Base-by-base conservation (phyloP, 2,329 filamentous ascomycete species). In the Sarocladiaceae sp. region DNA sequence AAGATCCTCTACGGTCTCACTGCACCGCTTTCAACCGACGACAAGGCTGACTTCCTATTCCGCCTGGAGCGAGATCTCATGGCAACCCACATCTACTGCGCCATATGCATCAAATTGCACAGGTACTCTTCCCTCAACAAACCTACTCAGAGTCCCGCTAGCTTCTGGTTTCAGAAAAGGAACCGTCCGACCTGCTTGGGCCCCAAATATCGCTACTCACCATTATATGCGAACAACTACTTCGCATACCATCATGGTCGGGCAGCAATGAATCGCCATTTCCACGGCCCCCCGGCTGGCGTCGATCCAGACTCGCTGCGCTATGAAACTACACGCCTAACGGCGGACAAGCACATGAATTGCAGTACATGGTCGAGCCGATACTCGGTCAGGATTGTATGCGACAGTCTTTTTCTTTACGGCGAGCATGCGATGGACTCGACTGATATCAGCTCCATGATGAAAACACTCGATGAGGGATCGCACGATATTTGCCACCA, bases 341-440 rank as follows among this genome's bases (percentile, higher is more conserved):
- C 10, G 18, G 4, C 21, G 6, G 33, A 37, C 33, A 23, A 37
- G 16, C 33, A 20, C 9, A 4, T 13, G 16, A 37, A 37, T 19
- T 6, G 7, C 33, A 20, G 18, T 18, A 37, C 20, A 23, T 37
- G 33, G 33, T 37, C 33, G 33, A 37, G 9, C 33, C 33, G 20
- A 37, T 37, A 37, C 33, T 37, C 33, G 9, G 33, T 37, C 16
- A 37, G 33, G n/a, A n/a, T 37, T 18, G 16, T 37, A 37, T 7
- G 20, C 33, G 20, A 23, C 33, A 37, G 33, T 37, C 33, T 37
- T 37, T 37, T 37, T 37, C 33, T 37, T 37, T 37, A 37, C 33
- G 33, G 33, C 33, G 18, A 18, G 33, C 33, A 23, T 37, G 21
- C 33, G n/a, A 37, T 37, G 33, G 33, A 37, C 33, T 37, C 33